Evolutionary conservation across 2,329 filamentous ascomycete species (phyloP).

Genomic region (Sodiomyces alkalinus): DNA sequence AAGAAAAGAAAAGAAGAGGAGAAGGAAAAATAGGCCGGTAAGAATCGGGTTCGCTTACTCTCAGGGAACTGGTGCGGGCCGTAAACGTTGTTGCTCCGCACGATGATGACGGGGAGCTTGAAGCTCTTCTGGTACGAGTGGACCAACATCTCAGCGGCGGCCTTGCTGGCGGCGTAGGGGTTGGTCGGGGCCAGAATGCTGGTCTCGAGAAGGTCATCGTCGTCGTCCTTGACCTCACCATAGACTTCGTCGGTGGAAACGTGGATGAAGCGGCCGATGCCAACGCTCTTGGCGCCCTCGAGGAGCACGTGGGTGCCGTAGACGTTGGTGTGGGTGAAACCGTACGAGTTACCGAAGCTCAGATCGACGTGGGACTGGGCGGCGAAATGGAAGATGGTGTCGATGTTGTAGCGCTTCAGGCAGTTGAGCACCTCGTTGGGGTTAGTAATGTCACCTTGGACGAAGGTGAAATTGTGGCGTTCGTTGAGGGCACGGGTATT

Average conservation of each 20-base stretch:
- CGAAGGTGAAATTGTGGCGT: constrained; percentile 61
- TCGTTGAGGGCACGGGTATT: constrained; percentile 57
- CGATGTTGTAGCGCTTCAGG: constrained; percentile 55
- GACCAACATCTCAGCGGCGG: constrained; percentile 74
- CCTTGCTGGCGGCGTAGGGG: constrained; percentile 68
- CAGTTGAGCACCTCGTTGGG: constrained; percentile 54
- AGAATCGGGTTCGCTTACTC: constrained; percentile 37
- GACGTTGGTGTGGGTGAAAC: constrained; percentile 70
- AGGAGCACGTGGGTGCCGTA: constrained; percentile 72
- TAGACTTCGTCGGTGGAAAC: constrained; percentile 80
- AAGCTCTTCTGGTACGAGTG: constrained; percentile 76
- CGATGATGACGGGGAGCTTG: constrained; percentile 64
- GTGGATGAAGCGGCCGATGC: constrained; percentile 61
- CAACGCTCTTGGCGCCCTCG: constrained; percentile 59
- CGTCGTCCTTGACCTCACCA: constrained; percentile 59
- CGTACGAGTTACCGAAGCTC: constrained; percentile 70
- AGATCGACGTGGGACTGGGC: constrained; percentile 76
- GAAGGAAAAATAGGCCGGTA: no score
- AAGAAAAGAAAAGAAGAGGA: no score
- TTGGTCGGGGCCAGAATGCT: constrained; percentile 68
- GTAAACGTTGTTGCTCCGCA: constrained; percentile 74
- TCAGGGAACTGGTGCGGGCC: constrained; percentile 74
- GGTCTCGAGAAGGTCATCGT: constrained; percentile 56
- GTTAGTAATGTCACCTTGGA: constrained; percentile 65
- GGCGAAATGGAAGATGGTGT: constrained; percentile 72